Percentiles rank a stretch among this genome's conserved stretches.
Conservation (phyloP, 2,329 filamentous ascomycete genomes). For the Fusarium redolens region DNA sequence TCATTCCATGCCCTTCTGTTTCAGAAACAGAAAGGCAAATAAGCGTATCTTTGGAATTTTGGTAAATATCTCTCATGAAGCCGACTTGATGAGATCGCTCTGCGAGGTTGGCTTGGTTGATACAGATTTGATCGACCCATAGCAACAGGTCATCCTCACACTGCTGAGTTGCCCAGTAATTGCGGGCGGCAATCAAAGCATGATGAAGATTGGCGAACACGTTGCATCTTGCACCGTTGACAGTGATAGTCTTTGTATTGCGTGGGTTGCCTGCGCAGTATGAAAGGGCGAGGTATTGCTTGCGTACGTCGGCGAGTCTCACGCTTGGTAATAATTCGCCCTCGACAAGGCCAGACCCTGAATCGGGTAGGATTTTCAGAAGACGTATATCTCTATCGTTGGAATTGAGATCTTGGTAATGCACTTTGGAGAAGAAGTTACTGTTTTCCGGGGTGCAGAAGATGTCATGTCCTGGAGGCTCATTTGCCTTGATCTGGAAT, state of each 20-base stretch:
- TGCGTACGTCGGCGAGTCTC: accelerated
- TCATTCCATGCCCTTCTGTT: not conserved
- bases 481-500: no score
- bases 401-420: not conserved
- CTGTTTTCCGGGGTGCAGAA: slow-evolving; percentile 22
- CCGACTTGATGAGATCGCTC: slow-evolving; percentile 25
- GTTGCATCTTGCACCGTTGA: not conserved
- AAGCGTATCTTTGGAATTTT: not conserved
- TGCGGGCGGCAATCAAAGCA: not conserved
- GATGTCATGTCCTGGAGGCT: slow-evolving; percentile 4
- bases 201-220: slow-evolving; percentile 17
- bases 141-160: not conserved
- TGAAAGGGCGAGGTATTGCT: slow-evolving; percentile 3
- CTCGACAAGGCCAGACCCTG: not conserved
- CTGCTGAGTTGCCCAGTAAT: not conserved
- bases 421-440: not conserved
- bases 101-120: not conserved
- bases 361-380: slow-evolving; percentile 1
- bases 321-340: not conserved
- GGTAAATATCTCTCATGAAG: slow-evolving; percentile 13
- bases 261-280: slow-evolving; percentile 10
- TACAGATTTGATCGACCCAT: slow-evolving; percentile 21
- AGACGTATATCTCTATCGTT: slow-evolving; percentile 1
- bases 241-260: not conserved
- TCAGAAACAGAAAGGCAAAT: not conserved